phyloP scores from a whole-genome alignment of 2,329 filamentous ascomycete species.

The Aureobasidium sp. region DNA sequence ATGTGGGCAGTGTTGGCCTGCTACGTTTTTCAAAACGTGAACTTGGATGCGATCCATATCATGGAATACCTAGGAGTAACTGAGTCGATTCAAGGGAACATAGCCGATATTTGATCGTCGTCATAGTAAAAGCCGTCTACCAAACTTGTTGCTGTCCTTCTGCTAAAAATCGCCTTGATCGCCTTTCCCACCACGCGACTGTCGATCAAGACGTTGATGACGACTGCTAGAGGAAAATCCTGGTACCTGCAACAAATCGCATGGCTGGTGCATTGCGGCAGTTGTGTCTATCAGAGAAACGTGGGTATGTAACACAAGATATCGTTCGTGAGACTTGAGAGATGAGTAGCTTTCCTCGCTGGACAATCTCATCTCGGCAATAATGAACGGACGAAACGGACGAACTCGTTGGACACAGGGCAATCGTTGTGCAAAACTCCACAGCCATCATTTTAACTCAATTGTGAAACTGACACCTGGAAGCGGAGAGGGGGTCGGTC shows the following conservation, averaged over 20 bases:
- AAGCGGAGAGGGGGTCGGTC: constrained; percentile 7
- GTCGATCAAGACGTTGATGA: constrained; percentile 11
- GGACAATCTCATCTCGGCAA: background rate
- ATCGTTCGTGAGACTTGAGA: background rate
- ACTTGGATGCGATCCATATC: background rate
- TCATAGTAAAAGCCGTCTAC: background rate
- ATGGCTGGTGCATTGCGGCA: constrained; percentile 6
- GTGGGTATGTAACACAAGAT: background rate
- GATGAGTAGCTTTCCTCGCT: background rate
- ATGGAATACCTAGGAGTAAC: background rate
- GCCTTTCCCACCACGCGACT: constrained; percentile 9
- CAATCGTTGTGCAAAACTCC: constrained; percentile 6
- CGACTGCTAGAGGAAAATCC: constrained; percentile 1
- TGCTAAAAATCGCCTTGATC: constrained; percentile 10
- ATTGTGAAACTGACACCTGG: constrained; percentile 9
- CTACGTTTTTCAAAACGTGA: background rate
- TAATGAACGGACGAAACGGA: background rate
- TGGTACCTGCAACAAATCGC: constrained; percentile 9
- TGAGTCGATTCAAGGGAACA: background rate
- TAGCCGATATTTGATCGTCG: constrained; percentile 5
- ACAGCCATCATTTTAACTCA: constrained; percentile 10
- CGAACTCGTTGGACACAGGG: background rate
- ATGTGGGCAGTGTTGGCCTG: background rate
- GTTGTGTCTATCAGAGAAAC: background rate
- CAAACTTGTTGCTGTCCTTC: background rate